Conservation (phyloP, 179 eudicot genomes). For the Nepenthes alata region DNA sequence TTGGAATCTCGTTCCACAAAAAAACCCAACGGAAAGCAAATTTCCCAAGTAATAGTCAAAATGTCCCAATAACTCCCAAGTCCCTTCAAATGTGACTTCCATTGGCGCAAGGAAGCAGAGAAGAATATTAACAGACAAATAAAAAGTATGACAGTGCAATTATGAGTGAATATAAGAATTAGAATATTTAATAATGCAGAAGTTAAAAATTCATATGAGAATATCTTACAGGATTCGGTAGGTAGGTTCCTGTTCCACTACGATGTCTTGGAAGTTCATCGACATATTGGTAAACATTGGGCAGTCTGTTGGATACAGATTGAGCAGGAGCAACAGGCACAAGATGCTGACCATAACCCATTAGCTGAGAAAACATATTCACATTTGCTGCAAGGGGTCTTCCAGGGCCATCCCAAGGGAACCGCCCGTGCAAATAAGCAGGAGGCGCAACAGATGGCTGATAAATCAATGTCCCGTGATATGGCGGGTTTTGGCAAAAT, state of each 20-base stretch:
- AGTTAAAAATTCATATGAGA: not conserved
- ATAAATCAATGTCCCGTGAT: slow-evolving; percentile 26
- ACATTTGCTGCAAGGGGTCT: slow-evolving; percentile 47
- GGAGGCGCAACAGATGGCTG: slow-evolving; percentile 71
- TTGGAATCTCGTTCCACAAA: not conserved
- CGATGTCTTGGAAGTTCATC: slow-evolving; percentile 66
- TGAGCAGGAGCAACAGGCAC: slow-evolving; percentile 54
- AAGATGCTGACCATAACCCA: slow-evolving; percentile 49
- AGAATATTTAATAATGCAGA: not conserved
- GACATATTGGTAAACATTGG: slow-evolving; percentile 40
- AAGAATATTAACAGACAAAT: too few species aligned
- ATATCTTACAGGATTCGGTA: slow-evolving; percentile 69
- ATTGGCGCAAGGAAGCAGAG: too few species aligned
- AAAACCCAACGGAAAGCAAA: not conserved
- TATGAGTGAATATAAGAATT: not conserved
- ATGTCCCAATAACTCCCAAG: not conserved
- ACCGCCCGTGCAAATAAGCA: slow-evolving; percentile 46
- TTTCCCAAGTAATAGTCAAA: not conserved
- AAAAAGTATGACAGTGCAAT: not conserved
- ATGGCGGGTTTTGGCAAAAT: slow-evolving; percentile 46
- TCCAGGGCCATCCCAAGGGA: slow-evolving; percentile 65
- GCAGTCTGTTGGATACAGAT: slow-evolving; percentile 38
- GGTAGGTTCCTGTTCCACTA: slow-evolving; percentile 84
- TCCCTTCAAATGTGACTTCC: not conserved
- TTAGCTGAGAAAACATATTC: slow-evolving; percentile 47